These are phyloP conservation scores for Hypoxylon sp. DNA, from an alignment of 2,329 filamentous ascomycete genomes.

Conservation along the genomic window DNA sequence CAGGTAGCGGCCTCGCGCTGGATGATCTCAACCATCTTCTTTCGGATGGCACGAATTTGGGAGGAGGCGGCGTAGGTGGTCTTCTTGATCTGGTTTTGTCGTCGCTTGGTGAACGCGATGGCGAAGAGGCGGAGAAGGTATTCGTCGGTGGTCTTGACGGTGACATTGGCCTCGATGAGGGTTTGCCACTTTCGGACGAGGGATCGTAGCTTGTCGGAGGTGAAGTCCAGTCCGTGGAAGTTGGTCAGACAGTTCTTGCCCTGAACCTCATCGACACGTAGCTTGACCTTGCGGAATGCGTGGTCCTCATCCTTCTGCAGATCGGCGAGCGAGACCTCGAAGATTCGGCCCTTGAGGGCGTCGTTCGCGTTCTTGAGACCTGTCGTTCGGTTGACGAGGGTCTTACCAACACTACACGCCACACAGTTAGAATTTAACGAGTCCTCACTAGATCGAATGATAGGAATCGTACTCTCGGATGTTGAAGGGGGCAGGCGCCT, in stretches of 20 bases:
- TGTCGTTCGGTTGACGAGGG: slow-evolving; percentile 98
- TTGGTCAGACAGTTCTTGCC: slow-evolving; percentile 99
- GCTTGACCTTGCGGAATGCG: slow-evolving; percentile 99
- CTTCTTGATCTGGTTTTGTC: slow-evolving; percentile 99
- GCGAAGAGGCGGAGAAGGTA: slow-evolving; percentile 99
- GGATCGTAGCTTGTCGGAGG: slow-evolving; percentile 99
- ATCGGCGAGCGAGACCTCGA: slow-evolving; percentile 98
- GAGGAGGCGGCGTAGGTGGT: slow-evolving; percentile 98
- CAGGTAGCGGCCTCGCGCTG: slow-evolving; percentile 93
- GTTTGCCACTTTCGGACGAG: slow-evolving; percentile 99
- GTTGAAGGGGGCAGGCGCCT: slow-evolving; percentile 96
- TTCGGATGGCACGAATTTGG: slow-evolving; percentile 97
- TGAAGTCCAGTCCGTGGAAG: slow-evolving; percentile 99
- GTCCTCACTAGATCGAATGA: slow-evolving; percentile 23
- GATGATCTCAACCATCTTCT: slow-evolving; percentile 99
- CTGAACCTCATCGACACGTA: slow-evolving; percentile 98
- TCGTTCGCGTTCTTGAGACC: slow-evolving; percentile 99
- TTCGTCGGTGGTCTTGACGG: slow-evolving; percentile 99
- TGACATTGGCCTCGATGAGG: slow-evolving; percentile 99
- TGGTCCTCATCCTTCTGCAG: slow-evolving; percentile 99
- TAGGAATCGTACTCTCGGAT: slow-evolving; percentile 85
- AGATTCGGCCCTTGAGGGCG: slow-evolving; percentile 96
- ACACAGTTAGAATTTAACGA: slow-evolving; percentile 43
- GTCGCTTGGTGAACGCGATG: slow-evolving; percentile 99
- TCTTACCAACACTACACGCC: slow-evolving; percentile 91